phyloP scores from a whole-genome alignment of 1,284 basidiomycete genomes.

The Ustanciosporium gigantosporum region DNA sequence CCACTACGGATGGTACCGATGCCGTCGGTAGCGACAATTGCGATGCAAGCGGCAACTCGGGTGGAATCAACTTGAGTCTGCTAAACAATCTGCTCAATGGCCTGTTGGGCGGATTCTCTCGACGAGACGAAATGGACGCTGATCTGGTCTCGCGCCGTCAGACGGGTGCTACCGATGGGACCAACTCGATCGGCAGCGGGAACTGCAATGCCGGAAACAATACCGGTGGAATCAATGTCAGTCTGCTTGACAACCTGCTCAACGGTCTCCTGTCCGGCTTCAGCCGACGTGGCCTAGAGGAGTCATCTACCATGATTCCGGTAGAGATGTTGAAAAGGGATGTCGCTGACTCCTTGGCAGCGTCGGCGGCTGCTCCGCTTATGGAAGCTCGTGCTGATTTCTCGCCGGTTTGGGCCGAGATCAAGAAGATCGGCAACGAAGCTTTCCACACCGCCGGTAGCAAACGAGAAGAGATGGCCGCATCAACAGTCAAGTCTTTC shows the following conservation, averaged over 20 bases:
- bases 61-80: slow-evolving; percentile 39
- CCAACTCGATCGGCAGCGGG: slow-evolving; percentile 9
- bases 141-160: too few species aligned
- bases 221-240: slow-evolving; percentile 36
- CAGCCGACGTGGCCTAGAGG: slow-evolving; percentile 11
- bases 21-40: slow-evolving; percentile 22
- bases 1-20: neutral
- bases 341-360: slow-evolving; percentile 1
- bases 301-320: slow-evolving; percentile 3
- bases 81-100: slow-evolving; percentile 46
- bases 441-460: slow-evolving; percentile 27
- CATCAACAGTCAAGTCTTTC: neutral
- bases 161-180: slow-evolving; percentile 1
- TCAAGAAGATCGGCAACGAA: slow-evolving; percentile 41
- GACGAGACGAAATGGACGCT: slow-evolving; percentile 14
- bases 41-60: slow-evolving; percentile 27
- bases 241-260: slow-evolving; percentile 41
- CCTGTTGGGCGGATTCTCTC: slow-evolving; percentile 25
- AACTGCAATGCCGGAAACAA: slow-evolving; percentile 36
- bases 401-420: slow-evolving; percentile 39
- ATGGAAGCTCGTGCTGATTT: slow-evolving; percentile 37
- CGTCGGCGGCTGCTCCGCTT: slow-evolving; percentile 1
- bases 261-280: slow-evolving; percentile 37
- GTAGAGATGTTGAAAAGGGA: slow-evolving; percentile 18
- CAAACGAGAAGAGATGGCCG: slow-evolving; percentile 6